Base-by-base conservation (phyloP, 352 stramenopile species). In the Thraustochytrium striatum region DNA sequence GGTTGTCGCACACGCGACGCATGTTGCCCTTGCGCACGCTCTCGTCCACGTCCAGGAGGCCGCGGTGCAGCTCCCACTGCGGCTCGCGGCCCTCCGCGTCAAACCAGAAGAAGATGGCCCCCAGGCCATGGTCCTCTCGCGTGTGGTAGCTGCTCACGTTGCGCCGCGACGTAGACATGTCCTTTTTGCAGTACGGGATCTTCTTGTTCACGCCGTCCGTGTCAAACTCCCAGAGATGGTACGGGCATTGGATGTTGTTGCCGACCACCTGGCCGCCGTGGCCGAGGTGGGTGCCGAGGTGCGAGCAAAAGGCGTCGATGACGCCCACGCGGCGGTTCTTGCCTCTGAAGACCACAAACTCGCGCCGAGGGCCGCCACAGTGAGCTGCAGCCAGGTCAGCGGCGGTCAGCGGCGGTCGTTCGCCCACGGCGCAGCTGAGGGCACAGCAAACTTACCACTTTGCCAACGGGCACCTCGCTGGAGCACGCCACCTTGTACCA, bases 181-280 rank as follows among this genome's bases (percentile, higher is more conserved):
- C 57, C 36, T 68, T 68, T 57, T 68, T 68, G 57, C 57, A 68
- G 30, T 68, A 68, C 16, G 57, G 57, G 19, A 68, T 68, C 16
- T 57, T 57, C 36, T 68, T 57, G 28, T 68, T 68, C n/a, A 59
- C 36, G 16, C 57, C 57, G 16, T 68, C 36, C 16, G 57, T 16
- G 36, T 68, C 36, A 68, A 68, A 68, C 33, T 68, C 57, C 57
- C 57, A 68, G 13, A 68, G 28, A 68, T 68, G 57, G 28, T 68
- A 68, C 16, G 57, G 57, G 28, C 57, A 68, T 25, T 55, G 47
- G 36, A 68, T 57, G 36, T 59, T 30, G 57, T 68, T 68, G 30
- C 57, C 57, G 16, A 59, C 36, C 30, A 68, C 36, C n/a, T 59
- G 28, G 16, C 57, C 57, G 16, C 57, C 57, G 28, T 68, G 57